These are phyloP conservation scores for Geotrichum bryndzae DNA, from an alignment of 1,139 yeast genomes.

Conservation along the genomic window DNA sequence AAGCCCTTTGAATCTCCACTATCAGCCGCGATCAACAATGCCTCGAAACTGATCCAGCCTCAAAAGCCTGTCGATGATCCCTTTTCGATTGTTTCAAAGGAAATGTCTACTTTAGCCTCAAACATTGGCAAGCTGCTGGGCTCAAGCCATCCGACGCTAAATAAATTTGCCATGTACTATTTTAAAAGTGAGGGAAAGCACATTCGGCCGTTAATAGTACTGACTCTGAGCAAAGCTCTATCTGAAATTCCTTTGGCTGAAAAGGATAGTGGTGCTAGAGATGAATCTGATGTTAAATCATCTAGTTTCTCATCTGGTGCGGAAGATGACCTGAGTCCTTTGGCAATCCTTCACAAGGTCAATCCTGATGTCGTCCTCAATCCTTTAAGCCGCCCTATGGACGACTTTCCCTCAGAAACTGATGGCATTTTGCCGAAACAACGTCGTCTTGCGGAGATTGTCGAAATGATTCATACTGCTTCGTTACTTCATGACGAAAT, in stretches of 20 bases:
- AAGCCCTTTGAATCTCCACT: conserved; percentile 3
- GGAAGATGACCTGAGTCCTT: conserved; percentile 57
- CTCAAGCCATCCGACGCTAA: conserved; percentile 87
- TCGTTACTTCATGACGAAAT: conserved; percentile 93
- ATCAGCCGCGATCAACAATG: conserved; percentile 13
- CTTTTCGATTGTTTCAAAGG: conserved; percentile 82
- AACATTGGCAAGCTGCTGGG: conserved; percentile 85
- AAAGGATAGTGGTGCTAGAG: conserved; percentile 48
- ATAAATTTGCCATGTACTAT: conserved; percentile 85
- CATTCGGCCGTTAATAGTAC: conserved; percentile 83
- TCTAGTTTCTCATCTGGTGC: conserved; percentile 27
- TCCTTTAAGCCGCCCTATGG: conserved; percentile 81
- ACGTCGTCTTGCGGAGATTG: conserved; percentile 90
- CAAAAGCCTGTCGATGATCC: conserved; percentile 49
- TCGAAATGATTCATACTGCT: conserved; percentile 99
- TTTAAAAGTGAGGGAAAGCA: conserved; percentile 96
- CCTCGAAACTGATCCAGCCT: conserved; percentile 14
- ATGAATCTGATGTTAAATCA: conserved; percentile 32
- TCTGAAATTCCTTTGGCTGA: conserved; percentile 64
- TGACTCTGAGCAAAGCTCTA: conserved; percentile 75
- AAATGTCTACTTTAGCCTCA: conserved; percentile 83
- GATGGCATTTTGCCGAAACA: conserved; percentile 82
- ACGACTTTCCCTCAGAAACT: conserved; percentile 48
- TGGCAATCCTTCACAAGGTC: conserved; percentile 78
- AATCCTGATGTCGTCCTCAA: conserved; percentile 75